Percentiles rank a stretch among this genome's conserved stretches.
These are phyloP conservation scores for Parafenestella ontariensis DNA, from an alignment of 2,329 filamentous ascomycete genomes.

Conservation along the genomic window DNA sequence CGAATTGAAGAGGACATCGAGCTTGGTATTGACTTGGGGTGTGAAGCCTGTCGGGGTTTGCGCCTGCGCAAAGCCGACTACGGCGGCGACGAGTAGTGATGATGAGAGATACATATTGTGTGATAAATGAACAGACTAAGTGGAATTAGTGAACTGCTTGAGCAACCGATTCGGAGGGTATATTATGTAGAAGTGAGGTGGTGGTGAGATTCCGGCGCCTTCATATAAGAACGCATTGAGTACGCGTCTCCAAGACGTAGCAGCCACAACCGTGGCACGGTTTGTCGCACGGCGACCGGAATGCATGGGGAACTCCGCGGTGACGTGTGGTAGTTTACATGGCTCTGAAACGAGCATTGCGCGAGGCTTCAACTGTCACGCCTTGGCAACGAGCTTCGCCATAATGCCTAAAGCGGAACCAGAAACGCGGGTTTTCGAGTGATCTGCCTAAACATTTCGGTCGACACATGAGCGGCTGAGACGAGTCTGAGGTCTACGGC, in stretches of 20 bases:
- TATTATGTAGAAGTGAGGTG: not conserved
- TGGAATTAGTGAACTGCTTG: not conserved
- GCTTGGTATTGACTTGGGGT: constrained; percentile 33
- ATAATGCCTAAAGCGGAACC: constrained; percentile 23
- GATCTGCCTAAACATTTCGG: not conserved
- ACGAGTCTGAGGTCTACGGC: not conserved
- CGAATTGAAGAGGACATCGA: constrained; percentile 43
- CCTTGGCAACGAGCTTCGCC: constrained; percentile 28
- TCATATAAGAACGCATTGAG: constrained; percentile 21
- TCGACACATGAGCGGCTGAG: not conserved
- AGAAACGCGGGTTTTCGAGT: not conserved
- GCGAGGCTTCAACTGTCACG: constrained; percentile 25
- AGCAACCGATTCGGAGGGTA: not conserved
- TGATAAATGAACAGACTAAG: not conserved
- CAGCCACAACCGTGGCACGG: constrained; percentile 22
- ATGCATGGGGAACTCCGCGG: constrained; percentile 21
- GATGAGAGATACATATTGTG: constrained; percentile 33
- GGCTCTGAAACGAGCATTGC: constrained; percentile 41
- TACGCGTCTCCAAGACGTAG: constrained; percentile 32
- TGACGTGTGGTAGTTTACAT: constrained; percentile 16
- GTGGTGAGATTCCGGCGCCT: constrained; percentile 8
- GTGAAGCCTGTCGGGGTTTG: constrained; percentile 43
- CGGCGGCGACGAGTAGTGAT: constrained; percentile 30
- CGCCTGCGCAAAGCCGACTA: constrained; percentile 37
- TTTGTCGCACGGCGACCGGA: constrained; percentile 27